Percentiles rank a stretch among this genome's conserved stretches.
phyloP scores from a whole-genome alignment of 306 rosid genomes.

The Mucuna pruriens region DNA sequence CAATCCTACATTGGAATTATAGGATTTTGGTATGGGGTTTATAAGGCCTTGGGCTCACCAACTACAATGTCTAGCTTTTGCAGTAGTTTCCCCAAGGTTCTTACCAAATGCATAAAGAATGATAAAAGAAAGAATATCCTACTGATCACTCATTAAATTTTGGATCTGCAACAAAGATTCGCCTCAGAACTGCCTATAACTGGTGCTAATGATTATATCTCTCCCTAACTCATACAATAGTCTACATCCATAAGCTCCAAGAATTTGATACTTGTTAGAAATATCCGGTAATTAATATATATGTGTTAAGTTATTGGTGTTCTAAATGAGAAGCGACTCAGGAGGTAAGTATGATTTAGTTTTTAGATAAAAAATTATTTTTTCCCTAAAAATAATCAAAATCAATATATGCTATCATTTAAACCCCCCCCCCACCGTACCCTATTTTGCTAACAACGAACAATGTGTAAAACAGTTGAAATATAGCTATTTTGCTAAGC shows the following conservation, averaged over 20 bases:
- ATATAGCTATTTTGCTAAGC: slow-evolving; percentile 9
- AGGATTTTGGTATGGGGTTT: background rate
- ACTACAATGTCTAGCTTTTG: background rate
- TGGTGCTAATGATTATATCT: background rate
- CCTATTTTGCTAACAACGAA: slow-evolving; percentile 1
- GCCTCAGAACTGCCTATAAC: background rate
- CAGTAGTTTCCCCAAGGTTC: background rate
- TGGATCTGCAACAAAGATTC: background rate
- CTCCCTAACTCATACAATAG: background rate
- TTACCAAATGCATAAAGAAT: background rate
- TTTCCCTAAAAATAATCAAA: background rate
- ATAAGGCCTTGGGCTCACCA: background rate
- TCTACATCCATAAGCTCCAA: background rate
- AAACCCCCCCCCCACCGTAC: background rate
- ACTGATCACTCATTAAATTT: background rate
- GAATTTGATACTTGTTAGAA: background rate
- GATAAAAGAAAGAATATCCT: background rate
- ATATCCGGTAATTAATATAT: background rate
- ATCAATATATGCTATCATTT: background rate
- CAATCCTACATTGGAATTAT: background rate
- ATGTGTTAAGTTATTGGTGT: background rate
- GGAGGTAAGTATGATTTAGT: background rate
- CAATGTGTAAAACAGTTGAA: background rate
- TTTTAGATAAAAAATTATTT: background rate
- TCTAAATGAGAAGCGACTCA: background rate